Evolutionary conservation across 2,329 filamentous ascomycete genomes (phyloP).

Genomic region (Colletotrichum magnum): DNA sequence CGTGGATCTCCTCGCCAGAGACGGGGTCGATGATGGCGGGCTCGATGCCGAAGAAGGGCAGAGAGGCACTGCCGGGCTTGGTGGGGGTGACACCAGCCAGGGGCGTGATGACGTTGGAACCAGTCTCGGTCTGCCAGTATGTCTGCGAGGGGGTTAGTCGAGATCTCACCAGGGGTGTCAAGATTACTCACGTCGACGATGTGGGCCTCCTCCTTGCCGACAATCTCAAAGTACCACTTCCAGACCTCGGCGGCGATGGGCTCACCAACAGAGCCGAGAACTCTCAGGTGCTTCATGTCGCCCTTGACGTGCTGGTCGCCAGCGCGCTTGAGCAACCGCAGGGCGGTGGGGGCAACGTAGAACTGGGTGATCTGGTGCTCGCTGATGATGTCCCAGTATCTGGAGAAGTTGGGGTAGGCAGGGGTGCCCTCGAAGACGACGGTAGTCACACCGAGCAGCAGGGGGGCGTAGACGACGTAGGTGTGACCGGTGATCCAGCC

Average conservation of each 20-base stretch:
- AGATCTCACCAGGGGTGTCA: no score
- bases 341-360: slow-evolving; percentile 95
- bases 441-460: slow-evolving; percentile 92
- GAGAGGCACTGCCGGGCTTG: slow-evolving; percentile 94
- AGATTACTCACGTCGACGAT: slow-evolving; percentile 87
- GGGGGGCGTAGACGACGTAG: slow-evolving; percentile 96
- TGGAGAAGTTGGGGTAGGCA: slow-evolving; percentile 96
- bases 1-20: slow-evolving; percentile 91
- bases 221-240: slow-evolving; percentile 99
- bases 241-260: slow-evolving; percentile 98
- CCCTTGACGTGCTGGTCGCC: slow-evolving; percentile 93
- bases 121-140: slow-evolving; percentile 99
- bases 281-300: slow-evolving; percentile 89
- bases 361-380: slow-evolving; percentile 97
- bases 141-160: slow-evolving; percentile 70
- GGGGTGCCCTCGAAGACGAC: slow-evolving; percentile 99
- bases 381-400: slow-evolving; percentile 98
- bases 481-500: slow-evolving; percentile 99
- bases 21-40: slow-evolving; percentile 98
- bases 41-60: slow-evolving; percentile 99
- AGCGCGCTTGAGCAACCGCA: slow-evolving; percentile 94
- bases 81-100: slow-evolving; percentile 94
- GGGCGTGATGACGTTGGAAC: slow-evolving; percentile 95
- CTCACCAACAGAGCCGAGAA: slow-evolving; percentile 95
- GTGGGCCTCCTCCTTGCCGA: slow-evolving; percentile 94